phyloP scores from a whole-genome alignment of 441 rosid species.

The Mallotus repandus region DNA sequence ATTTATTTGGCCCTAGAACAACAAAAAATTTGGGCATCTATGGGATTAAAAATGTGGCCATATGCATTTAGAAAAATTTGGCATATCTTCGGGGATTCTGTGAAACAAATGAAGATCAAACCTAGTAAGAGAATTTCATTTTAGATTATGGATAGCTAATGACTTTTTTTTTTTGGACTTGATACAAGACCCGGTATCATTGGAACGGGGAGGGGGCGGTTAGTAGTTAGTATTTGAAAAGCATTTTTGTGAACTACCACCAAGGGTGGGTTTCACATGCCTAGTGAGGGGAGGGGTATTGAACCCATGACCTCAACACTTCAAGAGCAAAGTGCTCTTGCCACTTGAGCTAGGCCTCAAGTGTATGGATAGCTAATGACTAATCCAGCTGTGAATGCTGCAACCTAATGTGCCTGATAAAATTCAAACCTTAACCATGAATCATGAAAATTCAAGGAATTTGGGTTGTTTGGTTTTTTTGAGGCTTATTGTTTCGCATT shows the following conservation, averaged over 20 bases:
- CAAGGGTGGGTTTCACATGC: too few species aligned
- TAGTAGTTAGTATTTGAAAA: too few species aligned
- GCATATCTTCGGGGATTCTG: not conserved
- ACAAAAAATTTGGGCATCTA: not conserved
- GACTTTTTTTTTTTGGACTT: too few species aligned
- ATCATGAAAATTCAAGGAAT: not conserved
- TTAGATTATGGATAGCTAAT: not conserved
- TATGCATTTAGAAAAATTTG: not conserved
- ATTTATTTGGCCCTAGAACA: not conserved
- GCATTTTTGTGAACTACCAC: too few species aligned
- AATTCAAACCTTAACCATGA: not conserved
- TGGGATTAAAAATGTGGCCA: not conserved
- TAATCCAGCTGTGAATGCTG: not conserved
- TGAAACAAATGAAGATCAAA: not conserved
- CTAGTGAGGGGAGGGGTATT: too few species aligned
- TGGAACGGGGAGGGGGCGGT: too few species aligned
- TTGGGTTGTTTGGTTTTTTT: conserved; percentile 7
- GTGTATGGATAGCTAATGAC: not conserved
- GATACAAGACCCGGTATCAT: too few species aligned
- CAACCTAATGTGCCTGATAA: not conserved
- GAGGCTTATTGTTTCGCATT: conserved; percentile 18
- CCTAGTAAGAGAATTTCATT: not conserved
- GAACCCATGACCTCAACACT: too few species aligned
- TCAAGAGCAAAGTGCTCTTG: too few species aligned
- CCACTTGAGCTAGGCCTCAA: too few species aligned